Percentiles rank a stretch among this genome's conserved stretches.
Conservation (phyloP, 345 rosid genomes). For the Corchorus olitorius region DNA sequence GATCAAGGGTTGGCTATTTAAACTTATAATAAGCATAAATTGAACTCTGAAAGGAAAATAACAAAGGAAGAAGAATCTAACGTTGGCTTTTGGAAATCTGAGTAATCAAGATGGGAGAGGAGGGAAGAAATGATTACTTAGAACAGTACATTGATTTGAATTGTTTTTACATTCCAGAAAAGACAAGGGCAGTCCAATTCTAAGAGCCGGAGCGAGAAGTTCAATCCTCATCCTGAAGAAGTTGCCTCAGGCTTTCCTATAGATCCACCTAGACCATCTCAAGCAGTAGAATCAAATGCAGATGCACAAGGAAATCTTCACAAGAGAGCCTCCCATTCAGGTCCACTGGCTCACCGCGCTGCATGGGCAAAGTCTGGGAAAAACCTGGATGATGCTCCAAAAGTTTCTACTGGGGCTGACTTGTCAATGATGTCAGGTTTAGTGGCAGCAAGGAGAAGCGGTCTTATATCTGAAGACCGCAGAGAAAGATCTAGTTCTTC, state of each 20-base stretch:
- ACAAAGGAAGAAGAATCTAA: neutral
- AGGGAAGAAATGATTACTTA: neutral
- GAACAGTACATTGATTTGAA: neutral
- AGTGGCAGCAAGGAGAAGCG: slow-evolving; percentile 56
- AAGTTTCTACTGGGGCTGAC: slow-evolving; percentile 58
- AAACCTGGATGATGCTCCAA: slow-evolving; percentile 66
- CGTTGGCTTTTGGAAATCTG: neutral
- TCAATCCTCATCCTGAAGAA: slow-evolving; percentile 95
- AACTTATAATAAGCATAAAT: neutral
- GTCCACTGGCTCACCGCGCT: slow-evolving; percentile 80
- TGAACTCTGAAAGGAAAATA: neutral
- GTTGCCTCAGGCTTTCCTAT: slow-evolving; percentile 98
- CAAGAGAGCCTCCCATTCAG: slow-evolving; percentile 91
- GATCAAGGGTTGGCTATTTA: neutral
- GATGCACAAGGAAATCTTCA: slow-evolving; percentile 66
- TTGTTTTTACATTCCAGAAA: slow-evolving; percentile 52
- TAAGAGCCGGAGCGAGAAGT: slow-evolving; percentile 96
- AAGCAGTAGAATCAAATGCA: slow-evolving; percentile 58
- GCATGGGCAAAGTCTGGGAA: slow-evolving; percentile 75
- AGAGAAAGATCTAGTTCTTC: slow-evolving; percentile 50
- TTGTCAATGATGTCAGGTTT: slow-evolving; percentile 56
- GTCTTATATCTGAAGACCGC: slow-evolving; percentile 52
- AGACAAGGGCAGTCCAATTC: slow-evolving; percentile 71
- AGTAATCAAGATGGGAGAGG: neutral
- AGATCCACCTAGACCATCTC: slow-evolving; percentile 93